Base-by-base conservation (phyloP, 306 rosid species). In the Rosa rugosa region DNA sequence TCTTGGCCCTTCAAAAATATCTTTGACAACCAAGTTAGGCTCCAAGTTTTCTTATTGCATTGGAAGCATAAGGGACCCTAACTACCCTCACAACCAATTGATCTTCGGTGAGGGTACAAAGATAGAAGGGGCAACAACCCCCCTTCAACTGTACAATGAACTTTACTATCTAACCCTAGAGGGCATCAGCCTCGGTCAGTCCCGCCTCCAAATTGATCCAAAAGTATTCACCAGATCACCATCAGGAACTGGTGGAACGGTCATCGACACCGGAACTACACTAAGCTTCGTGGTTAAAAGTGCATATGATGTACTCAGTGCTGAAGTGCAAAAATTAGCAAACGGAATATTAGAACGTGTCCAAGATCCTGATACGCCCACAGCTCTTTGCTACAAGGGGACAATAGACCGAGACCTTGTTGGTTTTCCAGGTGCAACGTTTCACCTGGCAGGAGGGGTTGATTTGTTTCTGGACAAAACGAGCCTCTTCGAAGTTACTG, bases 111-210 rank as follows among this genome's bases (percentile, higher is more conserved):
- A 82, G 47, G 87, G 81, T n/a, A 85, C 85, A 11, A 76, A 72
- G 50, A 81, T 82, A 62, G 82, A 86, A 88, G 92, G 92, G 10
- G 10, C 64, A 67, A 3, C 77, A 8, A 86, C 92, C 11, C 78
- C 53, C 34, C 80, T 84, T 62, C 16, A 80, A 56, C 20, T 38
- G 42, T 49, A 27, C 13, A 0, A 57, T 12, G 81, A 67, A n/a
- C 51, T 69, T 23, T 84, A 84, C 51, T 84, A 82, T 59, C 2
- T 88, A 38, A 80, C 80, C n/a, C 73, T 86, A 81, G 83, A 69
- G 75, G 82, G 87, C 75, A 86, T 88, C 77, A 84, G 84, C 42
- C 34, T 86, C 27, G 85, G 88, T 23, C 87, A 86, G 27, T 84
- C 47, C 47, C 51, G 69, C 42, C 84, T 86, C 59, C 62, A 69